Conservation (phyloP, 1,284 basidiomycete species). For the Leccinum huronense region DNA sequence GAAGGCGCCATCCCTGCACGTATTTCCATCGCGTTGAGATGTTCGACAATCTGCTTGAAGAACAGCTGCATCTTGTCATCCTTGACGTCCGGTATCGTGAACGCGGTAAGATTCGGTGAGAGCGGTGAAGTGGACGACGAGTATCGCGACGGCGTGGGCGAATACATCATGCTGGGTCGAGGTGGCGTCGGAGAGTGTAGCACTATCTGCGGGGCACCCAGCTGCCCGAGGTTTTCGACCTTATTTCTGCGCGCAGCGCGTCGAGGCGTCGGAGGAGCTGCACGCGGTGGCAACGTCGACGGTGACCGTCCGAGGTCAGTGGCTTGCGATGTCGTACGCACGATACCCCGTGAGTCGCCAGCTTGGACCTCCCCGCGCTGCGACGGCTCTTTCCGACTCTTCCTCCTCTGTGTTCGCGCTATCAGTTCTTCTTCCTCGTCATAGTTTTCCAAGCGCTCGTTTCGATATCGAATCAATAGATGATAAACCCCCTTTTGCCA, state of each 20-base stretch:
- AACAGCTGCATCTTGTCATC: conserved; percentile 76
- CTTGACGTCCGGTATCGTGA: conserved; percentile 36
- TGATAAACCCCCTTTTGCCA: conserved; percentile 96
- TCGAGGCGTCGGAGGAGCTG: conserved; percentile 60
- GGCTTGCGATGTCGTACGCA: conserved; percentile 27
- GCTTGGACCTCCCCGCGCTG: conserved; percentile 9
- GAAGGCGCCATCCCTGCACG: conserved; percentile 31
- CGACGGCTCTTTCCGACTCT: conserved; percentile 32
- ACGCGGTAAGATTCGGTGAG: conserved; percentile 39
- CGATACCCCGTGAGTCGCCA: conserved; percentile 13
- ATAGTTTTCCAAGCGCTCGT: conserved; percentile 65
- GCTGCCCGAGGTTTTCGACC: conserved; percentile 21
- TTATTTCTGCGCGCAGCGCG: conserved; percentile 33
- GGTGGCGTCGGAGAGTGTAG: conserved; percentile 36
- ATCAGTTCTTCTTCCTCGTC: conserved; percentile 55
- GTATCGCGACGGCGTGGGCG: conserved; percentile 33
- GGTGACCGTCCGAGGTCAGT: conserved; percentile 34
- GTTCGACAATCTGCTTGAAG: conserved; percentile 79
- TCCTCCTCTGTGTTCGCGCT: conserved; percentile 33
- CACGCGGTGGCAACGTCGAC: conserved; percentile 49
- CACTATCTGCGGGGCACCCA: conserved; percentile 28
- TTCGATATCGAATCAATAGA: conserved; percentile 77
- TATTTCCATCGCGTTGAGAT: conserved; percentile 69
- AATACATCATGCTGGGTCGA: conserved; percentile 19
- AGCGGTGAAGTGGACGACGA: conserved; percentile 26